A percentile compares a stretch with the other conserved stretches of the same genome.
Evolutionary conservation across 1,284 basidiomycete genomes (phyloP).

Genomic region (Apiotrichum sp.): DNA sequence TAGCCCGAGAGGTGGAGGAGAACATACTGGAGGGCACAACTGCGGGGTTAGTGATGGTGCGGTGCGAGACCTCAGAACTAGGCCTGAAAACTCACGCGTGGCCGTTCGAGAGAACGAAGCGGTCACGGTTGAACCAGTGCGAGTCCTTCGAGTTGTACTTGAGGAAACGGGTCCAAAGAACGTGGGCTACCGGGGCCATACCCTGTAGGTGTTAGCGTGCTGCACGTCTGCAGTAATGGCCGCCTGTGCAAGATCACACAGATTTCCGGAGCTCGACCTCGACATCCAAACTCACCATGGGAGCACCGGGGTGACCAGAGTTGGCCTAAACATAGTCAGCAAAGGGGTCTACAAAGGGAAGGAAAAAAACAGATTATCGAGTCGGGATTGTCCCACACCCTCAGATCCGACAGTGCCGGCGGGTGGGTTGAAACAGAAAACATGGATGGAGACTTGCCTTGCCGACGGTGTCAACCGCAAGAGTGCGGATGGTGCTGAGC

Average conservation of each 20-base stretch:
- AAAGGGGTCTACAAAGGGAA: slow-evolving; percentile 32
- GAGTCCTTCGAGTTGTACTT: slow-evolving; percentile 80
- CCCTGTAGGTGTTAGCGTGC: slow-evolving; percentile 36
- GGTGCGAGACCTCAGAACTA: neutral
- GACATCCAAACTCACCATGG: slow-evolving; percentile 55
- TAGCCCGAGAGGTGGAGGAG: slow-evolving; percentile 48
- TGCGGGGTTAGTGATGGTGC: slow-evolving; percentile 31
- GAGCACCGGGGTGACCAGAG: slow-evolving; percentile 88
- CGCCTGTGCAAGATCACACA: too few species aligned
- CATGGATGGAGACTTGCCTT: slow-evolving; percentile 45
- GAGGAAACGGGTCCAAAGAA: slow-evolving; percentile 75
- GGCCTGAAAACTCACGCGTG: slow-evolving; percentile 38
- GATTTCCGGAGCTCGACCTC: neutral
- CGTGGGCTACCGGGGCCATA: slow-evolving; percentile 81
- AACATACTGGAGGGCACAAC: slow-evolving; percentile 59
- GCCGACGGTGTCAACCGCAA: slow-evolving; percentile 49
- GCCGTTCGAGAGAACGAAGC: slow-evolving; percentile 49
- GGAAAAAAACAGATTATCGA: slow-evolving; percentile 40
- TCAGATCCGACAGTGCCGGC: slow-evolving; percentile 61
- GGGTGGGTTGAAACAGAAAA: slow-evolving; percentile 47
- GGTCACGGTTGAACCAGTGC: slow-evolving; percentile 86
- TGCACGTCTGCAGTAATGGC: neutral
- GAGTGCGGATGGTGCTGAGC: slow-evolving; percentile 47
- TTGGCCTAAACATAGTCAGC: slow-evolving; percentile 58
- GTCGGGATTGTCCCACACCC: too few species aligned